phyloP scores from a whole-genome alignment of 768 basidiomycete genomes.

The Fistulinella prunicolor region DNA sequence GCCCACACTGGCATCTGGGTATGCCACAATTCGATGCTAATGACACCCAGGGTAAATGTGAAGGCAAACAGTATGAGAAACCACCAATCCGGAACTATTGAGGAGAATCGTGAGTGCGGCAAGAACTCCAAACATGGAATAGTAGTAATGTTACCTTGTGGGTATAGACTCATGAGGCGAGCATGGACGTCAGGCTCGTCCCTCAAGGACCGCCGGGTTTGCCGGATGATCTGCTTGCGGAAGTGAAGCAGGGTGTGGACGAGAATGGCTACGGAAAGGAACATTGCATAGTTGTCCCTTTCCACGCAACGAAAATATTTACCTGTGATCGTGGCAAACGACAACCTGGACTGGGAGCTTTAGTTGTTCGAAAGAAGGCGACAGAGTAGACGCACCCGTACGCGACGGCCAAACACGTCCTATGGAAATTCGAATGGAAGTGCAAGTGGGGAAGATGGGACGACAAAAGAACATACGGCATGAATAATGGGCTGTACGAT shows the following conservation, averaged over 20 bases:
- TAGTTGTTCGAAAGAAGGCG: background rate
- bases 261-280: slow-evolving; percentile 21
- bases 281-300: background rate
- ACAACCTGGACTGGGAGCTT: slow-evolving; percentile 62
- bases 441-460: background rate
- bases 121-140: too few relatives aligned
- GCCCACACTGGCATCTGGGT: slow-evolving; percentile 66
- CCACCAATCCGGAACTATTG: slow-evolving; percentile 82
- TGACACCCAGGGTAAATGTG: slow-evolving; percentile 67
- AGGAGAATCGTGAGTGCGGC: background rate
- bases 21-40: slow-evolving; percentile 72
- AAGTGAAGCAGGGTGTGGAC: slow-evolving; percentile 53
- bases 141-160: slow-evolving; percentile 31
- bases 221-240: slow-evolving; percentile 75
- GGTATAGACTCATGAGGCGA: slow-evolving; percentile 73
- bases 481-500: slow-evolving; percentile 56
- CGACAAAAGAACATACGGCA: slow-evolving; percentile 38
- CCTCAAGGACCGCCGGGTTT: slow-evolving; percentile 62
- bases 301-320: background rate
- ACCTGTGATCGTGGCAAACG: slow-evolving; percentile 80
- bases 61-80: slow-evolving; percentile 64
- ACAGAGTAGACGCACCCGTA: slow-evolving; percentile 25
- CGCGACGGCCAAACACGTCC: slow-evolving; percentile 27
- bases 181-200: slow-evolving; percentile 87
- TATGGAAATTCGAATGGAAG: slow-evolving; percentile 4